Base-by-base conservation (phyloP, 2,329 filamentous ascomycete genomes). In the Alternaria gaisen region DNA sequence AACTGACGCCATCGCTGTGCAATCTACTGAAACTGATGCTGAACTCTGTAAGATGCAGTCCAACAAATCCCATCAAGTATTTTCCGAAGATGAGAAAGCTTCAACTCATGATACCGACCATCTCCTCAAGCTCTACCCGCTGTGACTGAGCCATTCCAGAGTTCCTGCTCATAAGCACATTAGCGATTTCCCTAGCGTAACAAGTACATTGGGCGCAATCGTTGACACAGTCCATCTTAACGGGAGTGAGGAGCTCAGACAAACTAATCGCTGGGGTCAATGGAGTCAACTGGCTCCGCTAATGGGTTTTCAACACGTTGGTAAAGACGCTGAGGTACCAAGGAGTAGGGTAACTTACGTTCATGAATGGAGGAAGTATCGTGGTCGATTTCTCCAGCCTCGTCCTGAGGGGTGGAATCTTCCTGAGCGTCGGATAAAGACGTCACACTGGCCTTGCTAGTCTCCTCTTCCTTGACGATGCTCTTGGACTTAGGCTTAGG, bases 401-500 rank as follows among this genome's bases (percentile, higher is more conserved):
- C 26, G 14, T 28, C 42, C 2, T 12, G 14, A 34, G 11, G 7
- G 16, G 12, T 28, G 26, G 24, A 9, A 26, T 22, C 12, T 34
- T 67, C 62, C 14, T 61, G 26, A 2, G 54, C 61, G 18, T 65
- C 63, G 24, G 54, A 52, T 46, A 65, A 66, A 8, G 22, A 18
- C 11, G 60, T 56, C 1, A n/a, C 56, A 3, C 14, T 47, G n/a
- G 57, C 48, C n/a, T 16, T 10, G 7, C 56, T 47, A 8, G 18
- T 24, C 3, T 41, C 20, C 14, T 50, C 53, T 24, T 56, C 30
- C 34, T 38, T 60, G 53, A 59, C n/a, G 3, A 20, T 34, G 8
- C 7, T n/a, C 16, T 50, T 47, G 14, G 42, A 14, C 46, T 42
- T 60, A 6, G 32, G 32, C 32, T 36, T 36, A 2, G 47, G 50